Conservation (phyloP, 345 rosid genomes). For the Psidium guajava region DNA sequence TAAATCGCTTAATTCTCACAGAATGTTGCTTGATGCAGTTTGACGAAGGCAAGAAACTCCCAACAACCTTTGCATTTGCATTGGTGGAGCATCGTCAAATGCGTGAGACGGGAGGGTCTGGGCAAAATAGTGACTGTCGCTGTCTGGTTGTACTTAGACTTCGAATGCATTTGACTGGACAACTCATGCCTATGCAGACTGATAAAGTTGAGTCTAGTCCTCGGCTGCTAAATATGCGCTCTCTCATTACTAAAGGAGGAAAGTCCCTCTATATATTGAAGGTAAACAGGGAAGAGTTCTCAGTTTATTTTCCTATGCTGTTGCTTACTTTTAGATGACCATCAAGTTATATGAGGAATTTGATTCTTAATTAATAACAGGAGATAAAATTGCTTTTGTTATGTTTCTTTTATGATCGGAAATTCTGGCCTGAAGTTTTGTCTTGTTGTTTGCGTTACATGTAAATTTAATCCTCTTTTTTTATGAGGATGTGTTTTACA, state of each 20-base stretch:
- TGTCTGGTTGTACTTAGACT: conserved; percentile 42
- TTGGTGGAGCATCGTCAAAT: conserved; percentile 67
- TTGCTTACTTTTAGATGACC: neutral
- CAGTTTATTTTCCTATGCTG: neutral
- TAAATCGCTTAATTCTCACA: neutral
- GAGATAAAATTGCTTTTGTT: neutral
- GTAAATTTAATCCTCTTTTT: neutral
- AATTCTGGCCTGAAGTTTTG: neutral
- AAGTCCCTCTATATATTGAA: conserved; percentile 57
- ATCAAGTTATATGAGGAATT: neutral
- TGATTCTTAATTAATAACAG: neutral
- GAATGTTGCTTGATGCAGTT: conserved; percentile 29
- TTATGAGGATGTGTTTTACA: neutral
- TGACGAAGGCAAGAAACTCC: conserved; percentile 33
- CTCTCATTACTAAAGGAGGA: conserved; percentile 27
- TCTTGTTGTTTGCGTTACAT: neutral
- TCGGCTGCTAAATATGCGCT: conserved; percentile 48
- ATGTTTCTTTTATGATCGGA: neutral
- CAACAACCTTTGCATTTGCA: conserved; percentile 80
- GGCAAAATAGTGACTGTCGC: neutral
- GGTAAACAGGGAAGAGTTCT: conserved; percentile 20
- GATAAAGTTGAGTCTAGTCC: conserved; percentile 27
- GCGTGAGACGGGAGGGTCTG: conserved; percentile 2
- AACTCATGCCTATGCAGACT: conserved; percentile 30
- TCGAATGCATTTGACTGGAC: conserved; percentile 77